Base-by-base conservation (phyloP, 305 asterid species). In the Fraxinus xanthoxyloides region DNA sequence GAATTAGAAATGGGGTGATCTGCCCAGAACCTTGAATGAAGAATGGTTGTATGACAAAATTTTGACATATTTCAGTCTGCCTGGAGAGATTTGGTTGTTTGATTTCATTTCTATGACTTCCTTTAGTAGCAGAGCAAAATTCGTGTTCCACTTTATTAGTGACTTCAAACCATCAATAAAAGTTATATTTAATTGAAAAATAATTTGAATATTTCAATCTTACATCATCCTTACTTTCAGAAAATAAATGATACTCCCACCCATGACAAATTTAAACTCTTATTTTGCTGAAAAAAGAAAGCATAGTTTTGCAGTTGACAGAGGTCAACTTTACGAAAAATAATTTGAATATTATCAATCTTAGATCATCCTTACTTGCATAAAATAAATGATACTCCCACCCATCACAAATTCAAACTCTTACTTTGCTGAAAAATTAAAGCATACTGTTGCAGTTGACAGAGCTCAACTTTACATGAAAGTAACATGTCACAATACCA, bases 381-480 rank as follows among this genome's bases (percentile, higher is more conserved):
- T 19, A 69, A 63, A 8, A 31, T 69, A 28, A 51, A 51, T 17
- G 8, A 65, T 65, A 65, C 34, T 10, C n/a, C 34, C 30, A 26
- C 32, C 35, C 73, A 24, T 65, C 32, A 65, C 73, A 51, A 51
- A n/a, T 51, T 51, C 61, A 17, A 51, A 51, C 21, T 51, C 73
- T 10, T 13, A 3, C 30, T 65, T 9, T 23, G 78, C 23, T 51
- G 23, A 51, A 23, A 65, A 59, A n/a, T 8, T 30, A 10, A 74
- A 63, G 77, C 43, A 80, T 59, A 32, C 35, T 59, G 77, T 80
- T 10, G 67, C 77, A 65, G 59, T 56, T 83, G 28, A 48, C 72
- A 32, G 35, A 77, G 43, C 74, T 76, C 54, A 80, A 48, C 83
- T 67, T 31, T 82, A 75, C 80, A 54, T 76, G 74, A 78, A 65